Base-by-base conservation (phyloP, 2,329 filamentous ascomycete genomes). In the Cercospora sp. region DNA sequence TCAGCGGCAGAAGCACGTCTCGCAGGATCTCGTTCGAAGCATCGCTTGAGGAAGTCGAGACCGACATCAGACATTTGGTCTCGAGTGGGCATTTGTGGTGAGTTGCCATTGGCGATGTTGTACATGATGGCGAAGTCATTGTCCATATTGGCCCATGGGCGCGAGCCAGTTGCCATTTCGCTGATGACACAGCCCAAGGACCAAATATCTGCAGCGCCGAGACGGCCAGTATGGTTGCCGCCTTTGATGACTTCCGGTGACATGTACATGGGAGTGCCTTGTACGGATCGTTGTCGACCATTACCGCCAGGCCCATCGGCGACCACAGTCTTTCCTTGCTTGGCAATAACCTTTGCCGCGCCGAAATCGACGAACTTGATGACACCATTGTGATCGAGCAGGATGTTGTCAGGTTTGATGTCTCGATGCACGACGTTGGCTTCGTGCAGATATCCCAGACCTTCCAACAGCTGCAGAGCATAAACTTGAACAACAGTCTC, bases 71-170 rank as follows among this genome's bases (percentile, higher is more conserved):
- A 95, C 71, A 99, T 87, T 80, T 98, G 94, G 63, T 98, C 94
- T 0, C 84, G 79, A 0, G 87, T 85, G 1, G 95, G 95, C 65
- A 97, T 85, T 77, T 93, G 90, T 5, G 95, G 95, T 60, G 93
- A 91, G 75, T 97, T 96, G 72, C 95, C 95, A 78, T 97, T 94
- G 1, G 95, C 95, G 76, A 99, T 99, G 83, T 98, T 98, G 86
- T 97, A 99, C 95, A 99, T 99, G 82, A 99, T 98, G 51, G 95
- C 95, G 93, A 94, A 99, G 80, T 99, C 95, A 78, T 99, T 99
- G 82, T 99, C 95, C 58, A 98, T 88, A 72, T 90, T 93, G 28
- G 93, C 93, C 95, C 95, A 99, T 1, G 95, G 95, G 16, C 94
- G 89, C 70, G 93, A 88, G 20, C 95, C 95, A 0, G 95, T 99